phyloP scores from a whole-genome alignment of 441 rosid species.

The Rhodomyrtus psidioides region DNA sequence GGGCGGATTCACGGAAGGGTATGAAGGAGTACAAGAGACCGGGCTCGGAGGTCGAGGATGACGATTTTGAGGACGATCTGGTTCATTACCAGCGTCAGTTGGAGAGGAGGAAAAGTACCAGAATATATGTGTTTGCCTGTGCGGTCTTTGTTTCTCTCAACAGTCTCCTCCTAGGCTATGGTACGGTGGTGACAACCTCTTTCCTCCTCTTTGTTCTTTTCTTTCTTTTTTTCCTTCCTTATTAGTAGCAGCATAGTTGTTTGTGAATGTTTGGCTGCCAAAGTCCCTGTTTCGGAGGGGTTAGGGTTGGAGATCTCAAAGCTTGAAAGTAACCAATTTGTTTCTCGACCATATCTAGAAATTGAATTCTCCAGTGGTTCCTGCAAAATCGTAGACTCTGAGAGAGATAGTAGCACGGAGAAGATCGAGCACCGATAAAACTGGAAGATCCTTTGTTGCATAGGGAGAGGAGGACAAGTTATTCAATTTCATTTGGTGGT shows the following conservation, averaged over 20 bases:
- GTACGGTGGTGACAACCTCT: slow-evolving; percentile 18
- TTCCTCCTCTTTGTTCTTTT: not conserved
- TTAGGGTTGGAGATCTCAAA: not conserved
- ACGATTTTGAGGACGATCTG: slow-evolving; percentile 16
- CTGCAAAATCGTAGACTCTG: not conserved
- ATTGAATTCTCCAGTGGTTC: not conserved
- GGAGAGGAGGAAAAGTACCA: slow-evolving; percentile 29
- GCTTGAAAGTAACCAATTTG: not conserved
- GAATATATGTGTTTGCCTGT: slow-evolving; percentile 65
- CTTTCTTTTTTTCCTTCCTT: not conserved
- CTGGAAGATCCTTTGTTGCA: not conserved
- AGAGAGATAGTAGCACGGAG: not conserved
- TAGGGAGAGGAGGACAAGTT: not conserved
- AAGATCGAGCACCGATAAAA: not conserved
- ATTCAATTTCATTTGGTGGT: not conserved
- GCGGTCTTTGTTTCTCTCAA: slow-evolving; percentile 81
- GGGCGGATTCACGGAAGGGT: slow-evolving; percentile 26
- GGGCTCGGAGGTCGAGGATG: slow-evolving; percentile 37
- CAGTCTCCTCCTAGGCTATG: slow-evolving; percentile 88
- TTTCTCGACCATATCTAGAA: not conserved
- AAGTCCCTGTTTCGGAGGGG: not conserved
- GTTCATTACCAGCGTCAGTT: slow-evolving; percentile 10
- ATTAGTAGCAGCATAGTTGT: not conserved
- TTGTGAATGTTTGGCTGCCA: not conserved
- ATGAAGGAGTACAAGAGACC: slow-evolving; percentile 58